Evolutionary conservation across 139 green algal genomes (phyloP), one percentile per base, ranked within the genome.

Genomic region (Trebouxia sp.): DNA sequence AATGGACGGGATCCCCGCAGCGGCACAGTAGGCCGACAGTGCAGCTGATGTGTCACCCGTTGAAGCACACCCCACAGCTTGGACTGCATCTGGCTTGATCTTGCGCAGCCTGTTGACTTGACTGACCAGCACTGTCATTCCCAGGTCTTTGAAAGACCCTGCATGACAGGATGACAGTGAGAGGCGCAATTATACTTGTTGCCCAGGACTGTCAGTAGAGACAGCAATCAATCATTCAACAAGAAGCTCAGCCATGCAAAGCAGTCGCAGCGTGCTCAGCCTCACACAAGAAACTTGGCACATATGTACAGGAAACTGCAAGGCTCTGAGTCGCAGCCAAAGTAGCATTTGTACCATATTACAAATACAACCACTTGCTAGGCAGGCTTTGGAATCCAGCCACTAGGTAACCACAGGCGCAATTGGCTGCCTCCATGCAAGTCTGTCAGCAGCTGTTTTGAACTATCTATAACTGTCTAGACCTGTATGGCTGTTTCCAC

Each of bases 71-170:
- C 97, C 97, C 22, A 99, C 97, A 0, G 96, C 97, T 69, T 93
- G 89, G 65, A 99, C 93, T 15, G 87, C 82, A 28, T 95, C 91
- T 7, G 93, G 94, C 56, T 92, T 91, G n/a, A 92, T 83, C 88
- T 95, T 97, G 77, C 95, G 88, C 80, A 99, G 86, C 37, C 88
- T 81, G 87, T 97, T 97, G 53, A 93, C 88, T 83, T 99, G 96
- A 76, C 83, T 93, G 39, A 99, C 97, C 48, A 99, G 89, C 79
- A 97, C 97, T 5, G 97, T 99, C 97, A 99, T 99, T 76, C 97
- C 97, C 77, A 99, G 90, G 85, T 99, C 97, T 93, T 99, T 99
- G 91, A 99, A 99, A 11, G 92, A 98, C 15, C 94, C 94, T 72
- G 62, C 62, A 72, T 9, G 51, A 32, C 1, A 30, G 51, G 10